These are phyloP conservation scores for Przewalskia tangutica DNA, from an alignment of 257 asterid genomes.

Conservation along the genomic window DNA sequence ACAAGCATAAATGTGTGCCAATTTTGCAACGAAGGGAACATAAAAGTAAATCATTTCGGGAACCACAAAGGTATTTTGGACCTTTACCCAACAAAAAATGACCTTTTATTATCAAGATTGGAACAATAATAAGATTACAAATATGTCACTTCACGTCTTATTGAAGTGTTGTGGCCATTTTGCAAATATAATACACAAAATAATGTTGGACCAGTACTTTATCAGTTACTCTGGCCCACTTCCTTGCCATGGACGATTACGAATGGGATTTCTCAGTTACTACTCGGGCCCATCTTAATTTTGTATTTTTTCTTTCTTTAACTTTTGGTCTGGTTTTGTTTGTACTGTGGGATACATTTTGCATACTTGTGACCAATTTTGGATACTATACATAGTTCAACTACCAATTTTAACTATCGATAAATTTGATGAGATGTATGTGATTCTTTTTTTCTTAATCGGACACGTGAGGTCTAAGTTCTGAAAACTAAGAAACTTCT, in stretches of 20 bases:
- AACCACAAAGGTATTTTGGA: no score
- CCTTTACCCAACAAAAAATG: no score
- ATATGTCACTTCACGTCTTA: background rate
- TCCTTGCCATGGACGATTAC: background rate
- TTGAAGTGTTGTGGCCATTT: background rate
- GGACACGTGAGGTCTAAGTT: no score
- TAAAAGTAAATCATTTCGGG: no score
- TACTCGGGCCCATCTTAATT: background rate
- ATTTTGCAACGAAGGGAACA: no score
- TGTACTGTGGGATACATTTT: background rate
- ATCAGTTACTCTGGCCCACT: background rate
- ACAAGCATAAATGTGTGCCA: no score
- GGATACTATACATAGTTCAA: background rate
- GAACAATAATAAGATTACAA: background rate
- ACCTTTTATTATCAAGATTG: background rate
- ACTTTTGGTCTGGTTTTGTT: background rate
- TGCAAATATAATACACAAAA: background rate
- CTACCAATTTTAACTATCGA: background rate
- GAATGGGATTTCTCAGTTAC: background rate
- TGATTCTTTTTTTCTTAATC: no score
- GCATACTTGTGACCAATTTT: background rate
- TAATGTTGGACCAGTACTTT: background rate
- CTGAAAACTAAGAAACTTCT: no score
- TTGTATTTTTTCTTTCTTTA: background rate
- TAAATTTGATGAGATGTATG: no score